Percentiles rank a stretch among this genome's conserved stretches.
phyloP scores from a whole-genome alignment of 2,329 filamentous ascomycete species.

The Arthrocladium fulminans region DNA sequence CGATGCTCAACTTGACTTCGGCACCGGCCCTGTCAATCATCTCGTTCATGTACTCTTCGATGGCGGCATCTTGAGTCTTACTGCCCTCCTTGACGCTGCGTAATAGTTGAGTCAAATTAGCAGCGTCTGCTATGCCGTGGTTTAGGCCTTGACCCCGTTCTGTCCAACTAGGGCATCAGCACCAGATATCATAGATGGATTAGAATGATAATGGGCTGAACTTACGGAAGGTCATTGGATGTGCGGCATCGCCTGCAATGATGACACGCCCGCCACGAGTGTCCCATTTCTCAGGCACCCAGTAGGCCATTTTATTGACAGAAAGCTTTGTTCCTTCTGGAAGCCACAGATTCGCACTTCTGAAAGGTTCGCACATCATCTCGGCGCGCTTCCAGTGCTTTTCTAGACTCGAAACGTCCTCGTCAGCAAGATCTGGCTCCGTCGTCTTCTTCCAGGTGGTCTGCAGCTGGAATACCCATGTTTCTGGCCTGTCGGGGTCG shows the following conservation, averaged over 20 bases:
- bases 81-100: constrained; percentile 10
- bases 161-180: not conserved
- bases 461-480: constrained; percentile 26
- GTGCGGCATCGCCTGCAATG: constrained; percentile 27
- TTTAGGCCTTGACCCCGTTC: constrained; percentile 24
- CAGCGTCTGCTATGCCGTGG: constrained; percentile 25
- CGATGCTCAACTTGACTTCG: constrained; percentile 37
- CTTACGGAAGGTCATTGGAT: constrained; percentile 25
- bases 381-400: constrained; percentile 21
- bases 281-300: constrained; percentile 25
- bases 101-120: constrained; percentile 16
- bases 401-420: constrained; percentile 18
- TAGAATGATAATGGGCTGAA: constrained; percentile 4
- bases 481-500: constrained; percentile 23
- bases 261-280: constrained; percentile 25
- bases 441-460: constrained; percentile 20
- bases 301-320: constrained; percentile 22
- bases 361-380: constrained; percentile 20
- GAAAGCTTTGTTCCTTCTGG: constrained; percentile 21
- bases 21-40: constrained; percentile 34
- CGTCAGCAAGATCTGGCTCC: constrained; percentile 4
- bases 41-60: constrained; percentile 27
- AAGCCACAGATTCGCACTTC: constrained; percentile 23
- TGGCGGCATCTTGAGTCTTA: constrained; percentile 13
- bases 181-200: too few species aligned